Evolutionary conservation across 768 basidiomycete genomes (phyloP), one percentile per base, ranked within the genome.

Genomic region (Mycena vulgaris): DNA sequence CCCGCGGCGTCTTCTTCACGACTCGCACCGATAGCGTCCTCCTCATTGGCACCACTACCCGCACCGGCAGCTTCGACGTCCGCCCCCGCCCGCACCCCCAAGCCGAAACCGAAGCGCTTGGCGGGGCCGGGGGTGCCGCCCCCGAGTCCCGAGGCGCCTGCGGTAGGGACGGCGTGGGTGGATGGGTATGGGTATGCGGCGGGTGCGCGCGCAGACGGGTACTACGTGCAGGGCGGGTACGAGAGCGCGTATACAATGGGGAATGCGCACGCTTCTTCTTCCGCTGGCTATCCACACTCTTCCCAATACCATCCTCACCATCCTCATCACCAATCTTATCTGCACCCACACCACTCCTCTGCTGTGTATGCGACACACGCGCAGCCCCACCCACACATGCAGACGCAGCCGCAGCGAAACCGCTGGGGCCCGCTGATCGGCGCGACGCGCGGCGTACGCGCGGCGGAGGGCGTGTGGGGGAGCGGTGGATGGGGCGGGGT

Each of bases 341-440:
- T 13, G 4, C 40, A 40, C 19, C 40, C 40, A 16, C 40, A 40
- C 45, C n/a, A 3, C 45, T 40, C 39, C 13, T 11, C 39, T 40
- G 10, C 45, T 4, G 23, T n/a, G n/a, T 23, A 23, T n/a, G n/a
- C 5, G 17, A 3, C 23, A 3, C 17, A 13, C 45, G 45, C 45
- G n/a, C 9, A 8, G n/a, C 6, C 11, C 53, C 31, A 28, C 33
- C 13, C 33, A 6, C 33, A 13, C 33, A 13, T 35, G 33, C 33
- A 35, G 7, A 0, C 47, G 7, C 19, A 17, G n/a, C 25, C 45
- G 33, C 53, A 55, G 21, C 52, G n/a, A n/a, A n/a, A n/a, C n/a
- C n/a, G 57, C 4, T 72, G 71, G 71, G 66, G 71, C 13, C 71
- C 66, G 57, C 66, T 72, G 16, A 52, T 72, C 35, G 71, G 70